These are phyloP conservation scores for Ophiorrhiza pumila DNA, from an alignment of 257 asterid genomes.

Conservation along the genomic window DNA sequence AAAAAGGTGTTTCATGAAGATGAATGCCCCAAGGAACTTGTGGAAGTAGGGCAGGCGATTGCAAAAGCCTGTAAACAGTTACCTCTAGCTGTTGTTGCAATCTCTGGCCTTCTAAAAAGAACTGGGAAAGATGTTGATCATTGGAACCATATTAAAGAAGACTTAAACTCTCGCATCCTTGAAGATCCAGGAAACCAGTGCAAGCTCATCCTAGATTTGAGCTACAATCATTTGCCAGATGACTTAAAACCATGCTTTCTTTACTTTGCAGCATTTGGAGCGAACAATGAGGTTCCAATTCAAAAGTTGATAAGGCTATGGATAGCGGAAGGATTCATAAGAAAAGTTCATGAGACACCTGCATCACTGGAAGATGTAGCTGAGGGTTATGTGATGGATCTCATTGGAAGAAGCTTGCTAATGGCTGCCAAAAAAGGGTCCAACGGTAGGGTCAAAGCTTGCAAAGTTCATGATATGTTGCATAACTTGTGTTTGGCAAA, in stretches of 20 bases:
- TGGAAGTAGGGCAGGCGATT: constrained; percentile 6
- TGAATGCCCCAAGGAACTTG: neutral
- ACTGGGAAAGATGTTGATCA: neutral
- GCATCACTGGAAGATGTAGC: constrained; percentile 12
- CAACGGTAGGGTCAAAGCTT: constrained; percentile 7
- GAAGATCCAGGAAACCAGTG: constrained; percentile 1
- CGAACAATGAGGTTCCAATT: neutral
- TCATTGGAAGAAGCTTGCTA: constrained; percentile 16
- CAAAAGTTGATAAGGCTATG: neutral
- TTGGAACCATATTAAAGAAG: constrained; percentile 3
- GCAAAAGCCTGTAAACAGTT: constrained; percentile 9
- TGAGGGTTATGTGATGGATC: constrained; percentile 9
- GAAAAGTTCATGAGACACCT: too few species aligned
- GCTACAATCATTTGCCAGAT: constrained; percentile 14
- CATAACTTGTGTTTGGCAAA: neutral
- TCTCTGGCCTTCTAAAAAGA: constrained; percentile 13
- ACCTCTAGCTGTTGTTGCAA: constrained; percentile 16
- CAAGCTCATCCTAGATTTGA: constrained; percentile 8
- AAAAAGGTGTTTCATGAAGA: constrained; percentile 8
- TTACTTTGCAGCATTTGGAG: constrained; percentile 18
- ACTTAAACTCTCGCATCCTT: neutral
- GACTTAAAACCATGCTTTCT: constrained; percentile 16
- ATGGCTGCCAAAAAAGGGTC: neutral
- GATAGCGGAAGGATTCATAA: constrained; percentile 12
- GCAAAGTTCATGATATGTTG: constrained; percentile 7